phyloP scores from a whole-genome alignment of 2,329 filamentous ascomycete species.

The Colletotrichum sp. region DNA sequence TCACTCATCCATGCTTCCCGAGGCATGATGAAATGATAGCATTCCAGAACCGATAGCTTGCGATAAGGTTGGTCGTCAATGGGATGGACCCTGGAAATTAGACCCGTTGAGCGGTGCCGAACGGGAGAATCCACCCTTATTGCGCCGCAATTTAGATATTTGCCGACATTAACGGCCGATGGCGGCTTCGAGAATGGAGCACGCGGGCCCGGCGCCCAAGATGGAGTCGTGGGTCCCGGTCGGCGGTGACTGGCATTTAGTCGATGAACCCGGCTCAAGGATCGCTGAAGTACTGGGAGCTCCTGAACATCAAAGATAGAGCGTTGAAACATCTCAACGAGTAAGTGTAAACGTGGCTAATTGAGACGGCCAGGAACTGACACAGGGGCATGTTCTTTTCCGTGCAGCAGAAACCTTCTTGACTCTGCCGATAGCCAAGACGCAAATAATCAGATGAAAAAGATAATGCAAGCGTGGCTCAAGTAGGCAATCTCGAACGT shows the following conservation, averaged over 20 bases:
- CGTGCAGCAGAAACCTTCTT: not conserved
- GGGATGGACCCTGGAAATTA: not conserved
- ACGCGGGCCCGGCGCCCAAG: not conserved
- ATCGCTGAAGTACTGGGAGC: not conserved
- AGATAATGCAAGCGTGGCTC: not conserved
- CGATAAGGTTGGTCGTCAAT: not conserved
- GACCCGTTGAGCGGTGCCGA: not conserved
- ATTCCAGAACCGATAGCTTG: not conserved
- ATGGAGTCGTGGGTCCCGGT: not conserved
- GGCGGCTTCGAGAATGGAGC: not conserved
- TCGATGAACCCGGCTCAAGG: not conserved
- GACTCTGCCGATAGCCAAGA: not conserved
- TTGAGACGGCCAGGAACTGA: not conserved
- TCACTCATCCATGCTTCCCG: not conserved
- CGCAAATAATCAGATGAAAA: constrained; percentile 5
- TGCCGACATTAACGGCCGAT: not conserved
- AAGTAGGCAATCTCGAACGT: not conserved
- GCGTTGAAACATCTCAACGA: not conserved
- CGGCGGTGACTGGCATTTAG: not conserved
- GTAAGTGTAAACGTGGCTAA: not conserved
- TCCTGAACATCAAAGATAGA: not conserved
- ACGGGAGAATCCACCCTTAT: not conserved
- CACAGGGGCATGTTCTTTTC: not conserved
- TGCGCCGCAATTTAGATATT: not conserved
- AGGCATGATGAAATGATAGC: not conserved